Evolutionary conservation across 331 rosid species (phyloP).

Genomic region (Quercus tomentella): DNA sequence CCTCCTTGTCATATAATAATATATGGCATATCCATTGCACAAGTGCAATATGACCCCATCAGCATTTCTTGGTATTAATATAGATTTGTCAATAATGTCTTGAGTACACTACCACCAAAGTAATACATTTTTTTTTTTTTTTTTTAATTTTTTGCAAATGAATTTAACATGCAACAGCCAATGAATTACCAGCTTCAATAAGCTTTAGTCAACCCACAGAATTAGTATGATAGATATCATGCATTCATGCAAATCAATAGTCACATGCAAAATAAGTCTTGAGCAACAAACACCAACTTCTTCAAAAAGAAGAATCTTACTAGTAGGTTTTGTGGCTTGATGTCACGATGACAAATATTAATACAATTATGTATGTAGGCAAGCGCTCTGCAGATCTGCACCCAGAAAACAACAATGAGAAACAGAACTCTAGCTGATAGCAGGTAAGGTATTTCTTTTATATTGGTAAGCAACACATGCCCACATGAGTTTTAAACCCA

Average conservation of each 20-base stretch:
- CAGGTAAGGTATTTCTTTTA: background rate
- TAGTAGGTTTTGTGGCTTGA: conserved; percentile 89
- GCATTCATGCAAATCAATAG: background rate
- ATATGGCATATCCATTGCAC: background rate
- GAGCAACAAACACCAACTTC: conserved; percentile 4
- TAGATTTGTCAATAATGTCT: conserved; percentile 1
- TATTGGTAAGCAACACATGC: too few species aligned
- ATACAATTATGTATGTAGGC: conserved; percentile 88
- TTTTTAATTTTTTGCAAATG: background rate
- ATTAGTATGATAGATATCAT: background rate
- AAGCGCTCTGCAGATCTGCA: conserved; percentile 93
- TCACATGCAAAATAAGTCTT: background rate
- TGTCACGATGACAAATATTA: conserved; percentile 90
- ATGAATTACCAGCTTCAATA: background rate
- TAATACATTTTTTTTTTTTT: background rate
- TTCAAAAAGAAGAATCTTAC: conserved; percentile 39
- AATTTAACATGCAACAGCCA: background rate
- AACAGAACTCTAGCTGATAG: background rate
- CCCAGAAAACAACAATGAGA: conserved; percentile 9
- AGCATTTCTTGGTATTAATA: background rate
- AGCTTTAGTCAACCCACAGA: background rate
- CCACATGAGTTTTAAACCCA: too few species aligned
- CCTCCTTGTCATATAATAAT: background rate
- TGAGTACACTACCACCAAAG: background rate
- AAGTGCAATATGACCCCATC: conserved; percentile 12